Conservation (phyloP, 2,329 filamentous ascomycete genomes). For the Claviceps fusiformis region DNA sequence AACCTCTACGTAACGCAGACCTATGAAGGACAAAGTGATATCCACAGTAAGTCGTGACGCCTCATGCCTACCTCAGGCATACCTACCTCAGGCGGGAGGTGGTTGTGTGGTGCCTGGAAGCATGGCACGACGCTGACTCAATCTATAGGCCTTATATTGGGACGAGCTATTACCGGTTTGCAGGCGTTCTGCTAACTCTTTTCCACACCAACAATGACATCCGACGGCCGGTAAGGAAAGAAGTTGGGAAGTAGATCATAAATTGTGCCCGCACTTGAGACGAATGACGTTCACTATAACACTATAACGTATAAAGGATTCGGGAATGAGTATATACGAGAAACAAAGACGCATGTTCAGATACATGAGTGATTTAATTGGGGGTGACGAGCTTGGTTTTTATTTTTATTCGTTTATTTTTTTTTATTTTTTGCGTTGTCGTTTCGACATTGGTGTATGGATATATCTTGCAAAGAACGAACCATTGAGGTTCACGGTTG, state of each 20-base stretch:
- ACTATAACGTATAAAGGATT: neutral
- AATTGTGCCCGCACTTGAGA: neutral
- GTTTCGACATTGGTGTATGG: too few relatives aligned
- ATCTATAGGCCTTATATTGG: conserved; percentile 51
- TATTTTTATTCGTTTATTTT: too few relatives aligned
- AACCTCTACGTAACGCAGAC: conserved; percentile 97
- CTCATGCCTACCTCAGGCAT: too few relatives aligned
- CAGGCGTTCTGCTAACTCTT: conserved; percentile 57
- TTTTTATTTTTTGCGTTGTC: too few relatives aligned
- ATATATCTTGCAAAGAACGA: too few relatives aligned
- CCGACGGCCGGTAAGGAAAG: neutral
- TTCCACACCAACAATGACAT: neutral
- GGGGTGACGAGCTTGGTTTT: too few relatives aligned
- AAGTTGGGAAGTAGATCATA: neutral
- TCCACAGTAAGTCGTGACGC: conserved; percentile 58
- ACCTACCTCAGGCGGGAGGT: too few relatives aligned
- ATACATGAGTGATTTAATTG: neutral
- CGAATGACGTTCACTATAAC: neutral
- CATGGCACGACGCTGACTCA: neutral
- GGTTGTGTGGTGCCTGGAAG: neutral
- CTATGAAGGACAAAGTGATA: conserved; percentile 96
- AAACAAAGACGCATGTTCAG: neutral
- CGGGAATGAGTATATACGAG: neutral
- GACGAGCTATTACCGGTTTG: conserved; percentile 56
- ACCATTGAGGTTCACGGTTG: too few relatives aligned